Base-by-base conservation (phyloP, 2,329 filamentous ascomycete species). In the Raffaelea albimanens region DNA sequence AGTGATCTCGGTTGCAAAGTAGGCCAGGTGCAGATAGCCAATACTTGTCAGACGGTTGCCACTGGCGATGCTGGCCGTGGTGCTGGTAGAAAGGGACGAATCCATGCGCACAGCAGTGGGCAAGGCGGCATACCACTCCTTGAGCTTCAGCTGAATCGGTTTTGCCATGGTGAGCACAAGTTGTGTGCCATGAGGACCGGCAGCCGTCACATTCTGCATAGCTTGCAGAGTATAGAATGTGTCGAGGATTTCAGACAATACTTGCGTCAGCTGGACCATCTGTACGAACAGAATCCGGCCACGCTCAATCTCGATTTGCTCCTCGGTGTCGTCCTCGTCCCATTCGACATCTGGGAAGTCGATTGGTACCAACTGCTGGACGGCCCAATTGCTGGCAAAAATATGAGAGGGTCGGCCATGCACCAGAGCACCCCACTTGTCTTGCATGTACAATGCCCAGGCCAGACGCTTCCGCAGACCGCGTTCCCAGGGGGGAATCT, bases 371-470 rank as follows among this genome's bases (percentile, higher is more conserved):
- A 65, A 60, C 3, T 54, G 60, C 5, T 56, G 63, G 2, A 80
- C 69, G 22, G 71, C 71, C 78, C 79, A 82, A 54, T 80, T 33
- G 10, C 22, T 16, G 2, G 47, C 33, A 22, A 19, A 8, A 38
- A 38, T 38, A 25, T 53, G 53, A 11, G 51, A 52, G 2, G 85
- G 85, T 16, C 84, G 78, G 53, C 85, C 84, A 57, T 87, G 81
- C 31, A 86, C 78, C 23, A 89, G 67, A 3, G 84, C 82, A 40
- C 80, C 83, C 85, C 85, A 89, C 63, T 87, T 94, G 65, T 96
- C 90, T 66, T 95, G 88, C 83, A 94, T 91, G 62, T 93, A 95
- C 44, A 95, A 66, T 2, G 87, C 89, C 89, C 90, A 95, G 1
- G 87, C 88, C 39, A 95, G 76, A 43, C 90, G 79, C 62, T 91